These are phyloP conservation scores for Colletotrichum lentis DNA, from an alignment of 2,329 filamentous ascomycete species.

Conservation along the genomic window DNA sequence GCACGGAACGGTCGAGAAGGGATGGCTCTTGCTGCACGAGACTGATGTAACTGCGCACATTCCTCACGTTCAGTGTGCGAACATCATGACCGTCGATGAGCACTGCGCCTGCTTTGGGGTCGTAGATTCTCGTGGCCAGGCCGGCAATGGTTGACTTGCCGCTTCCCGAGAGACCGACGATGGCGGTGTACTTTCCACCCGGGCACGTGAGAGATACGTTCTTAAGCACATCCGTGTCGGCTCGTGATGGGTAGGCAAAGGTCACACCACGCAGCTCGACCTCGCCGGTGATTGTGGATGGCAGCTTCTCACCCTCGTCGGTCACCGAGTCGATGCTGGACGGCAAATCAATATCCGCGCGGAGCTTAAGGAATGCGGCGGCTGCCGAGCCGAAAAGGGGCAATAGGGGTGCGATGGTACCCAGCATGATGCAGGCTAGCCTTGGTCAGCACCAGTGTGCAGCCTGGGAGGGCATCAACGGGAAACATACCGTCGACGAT, in stretches of 20 bases:
- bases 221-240: slow-evolving; percentile 53
- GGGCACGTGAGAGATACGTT: slow-evolving; percentile 57
- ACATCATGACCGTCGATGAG: slow-evolving; percentile 59
- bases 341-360: slow-evolving; percentile 63
- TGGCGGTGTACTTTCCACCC: slow-evolving; percentile 60
- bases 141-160: slow-evolving; percentile 66
- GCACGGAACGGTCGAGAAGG: slow-evolving; percentile 56
- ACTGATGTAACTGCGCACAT: slow-evolving; percentile 52
- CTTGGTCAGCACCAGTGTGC: slow-evolving; percentile 47
- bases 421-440: slow-evolving; percentile 66
- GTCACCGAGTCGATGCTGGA: slow-evolving; percentile 55
- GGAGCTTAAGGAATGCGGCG: slow-evolving; percentile 65
- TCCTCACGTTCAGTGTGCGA: slow-evolving; percentile 56
- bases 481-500: slow-evolving; percentile 62
- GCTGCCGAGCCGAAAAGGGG: slow-evolving; percentile 67
- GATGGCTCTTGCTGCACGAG: slow-evolving; percentile 58
- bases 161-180: slow-evolving; percentile 66
- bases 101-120: slow-evolving; percentile 59
- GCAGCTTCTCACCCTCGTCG: slow-evolving; percentile 53
- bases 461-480: slow-evolving; percentile 43
- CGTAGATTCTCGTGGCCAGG: slow-evolving; percentile 65
- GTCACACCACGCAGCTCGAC: slow-evolving; percentile 55
- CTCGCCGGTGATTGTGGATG: slow-evolving; percentile 55
- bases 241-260: slow-evolving; percentile 56
- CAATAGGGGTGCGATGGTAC: slow-evolving; percentile 69